Evolutionary conservation across 305 asterid genomes (phyloP).

Genomic region (Coffea humblotiana): DNA sequence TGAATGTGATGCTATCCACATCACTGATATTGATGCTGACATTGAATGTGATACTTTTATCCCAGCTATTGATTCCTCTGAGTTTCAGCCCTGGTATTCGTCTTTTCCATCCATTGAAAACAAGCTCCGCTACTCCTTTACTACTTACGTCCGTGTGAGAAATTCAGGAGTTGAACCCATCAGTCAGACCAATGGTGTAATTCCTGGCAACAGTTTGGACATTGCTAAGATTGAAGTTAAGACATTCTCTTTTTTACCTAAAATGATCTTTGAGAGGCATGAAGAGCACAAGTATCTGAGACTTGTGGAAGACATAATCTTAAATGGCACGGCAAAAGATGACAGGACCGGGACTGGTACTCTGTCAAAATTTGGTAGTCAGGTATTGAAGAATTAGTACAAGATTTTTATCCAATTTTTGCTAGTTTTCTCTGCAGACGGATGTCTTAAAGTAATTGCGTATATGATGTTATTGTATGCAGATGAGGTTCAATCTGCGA

Average conservation of each 20-base stretch:
- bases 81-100: slow-evolving; percentile 84
- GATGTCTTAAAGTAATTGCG: background rate
- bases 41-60: slow-evolving; percentile 82
- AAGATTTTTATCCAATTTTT: background rate
- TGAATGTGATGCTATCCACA: slow-evolving; percentile 75
- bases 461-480: slow-evolving; percentile 25
- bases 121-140: slow-evolving; percentile 51
- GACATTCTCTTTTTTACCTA: slow-evolving; percentile 38
- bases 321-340: slow-evolving; percentile 37
- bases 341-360: slow-evolving; percentile 86
- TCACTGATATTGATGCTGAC: slow-evolving; percentile 62
- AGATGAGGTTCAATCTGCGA: slow-evolving; percentile 81
- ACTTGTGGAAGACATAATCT: slow-evolving; percentile 45
- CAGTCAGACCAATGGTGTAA: slow-evolving; percentile 18
- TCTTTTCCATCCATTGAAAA: slow-evolving; percentile 71
- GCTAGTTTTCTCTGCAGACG: background rate
- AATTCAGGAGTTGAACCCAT: slow-evolving; percentile 22
- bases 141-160: slow-evolving; percentile 68
- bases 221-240: slow-evolving; percentile 26
- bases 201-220: slow-evolving; percentile 26
- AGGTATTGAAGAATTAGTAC: slow-evolving; percentile 44
- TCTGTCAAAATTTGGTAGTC: slow-evolving; percentile 90
- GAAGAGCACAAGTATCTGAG: slow-evolving; percentile 45
- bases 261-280: slow-evolving; percentile 43
- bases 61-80: slow-evolving; percentile 69